Base-by-base conservation (phyloP, 768 basidiomycete genomes). In the Kwoniella sp. region DNA sequence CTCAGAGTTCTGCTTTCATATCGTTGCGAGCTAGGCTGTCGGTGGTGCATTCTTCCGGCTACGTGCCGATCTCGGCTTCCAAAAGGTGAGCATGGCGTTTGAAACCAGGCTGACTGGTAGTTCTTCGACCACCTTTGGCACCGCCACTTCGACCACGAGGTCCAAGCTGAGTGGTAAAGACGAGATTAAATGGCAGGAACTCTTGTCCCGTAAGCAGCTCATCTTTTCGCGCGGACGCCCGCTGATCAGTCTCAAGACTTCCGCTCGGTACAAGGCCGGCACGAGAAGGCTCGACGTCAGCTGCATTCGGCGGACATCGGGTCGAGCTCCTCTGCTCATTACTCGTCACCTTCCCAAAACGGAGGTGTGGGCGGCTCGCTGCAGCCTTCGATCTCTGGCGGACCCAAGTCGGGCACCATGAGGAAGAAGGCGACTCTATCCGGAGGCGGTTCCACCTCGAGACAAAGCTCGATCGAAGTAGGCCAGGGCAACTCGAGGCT, bases 101-200 rank as follows among this genome's bases (percentile, higher is more conserved):
- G 25, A 28, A n/a, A 6, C 20, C n/a, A 27, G 41, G 4, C 45
- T 29, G 29, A 26, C 20, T 3, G 51, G 27, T 27, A 47, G 41
- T 33, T 45, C 48, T 3, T 11, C 49, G 12, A 38, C 33, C n/a
- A 59, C 54, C n/a, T 64, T 60, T 49, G 43, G 53, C n/a, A 47
- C 61, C 19, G 54, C 48, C 45, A 46, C 65, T 8, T 51, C 57
- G 9, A 68, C 83, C 2, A 78, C 83, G 17, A 82, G 89, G 20
- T 86, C 89, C 3, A 93, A 93, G 71, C 67, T 84, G 0, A 78
- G 82, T 26, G 79, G 80, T 3, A 81, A 87, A 22, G 90, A 88
- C 36, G 90, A 95, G 46, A 95, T 99, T 71, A 96, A 95, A 70
- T 99, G 95, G 95, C 84, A 85, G 67, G 95, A 98, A 56, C 80